phyloP scores from a whole-genome alignment of 2,329 filamentous ascomycete genomes.

The Verticillium nonalfalfae region DNA sequence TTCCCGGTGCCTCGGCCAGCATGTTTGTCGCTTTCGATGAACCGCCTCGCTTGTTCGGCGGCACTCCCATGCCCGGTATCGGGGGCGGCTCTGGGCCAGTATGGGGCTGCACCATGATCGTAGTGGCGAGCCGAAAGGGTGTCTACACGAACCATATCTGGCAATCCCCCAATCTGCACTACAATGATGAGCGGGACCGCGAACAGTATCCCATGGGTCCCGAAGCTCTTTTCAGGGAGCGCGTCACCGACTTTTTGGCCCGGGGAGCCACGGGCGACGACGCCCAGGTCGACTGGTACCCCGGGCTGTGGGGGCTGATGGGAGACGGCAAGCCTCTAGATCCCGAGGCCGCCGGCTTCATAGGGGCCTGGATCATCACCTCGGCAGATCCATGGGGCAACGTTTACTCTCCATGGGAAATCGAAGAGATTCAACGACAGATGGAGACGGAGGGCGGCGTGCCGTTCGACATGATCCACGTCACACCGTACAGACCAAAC shows the following conservation, averaged over 20 bases:
- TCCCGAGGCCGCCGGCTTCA: constrained; percentile 2
- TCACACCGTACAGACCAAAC: neutral
- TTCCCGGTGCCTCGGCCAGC: neutral
- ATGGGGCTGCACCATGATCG: constrained; percentile 11
- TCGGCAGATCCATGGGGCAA: neutral
- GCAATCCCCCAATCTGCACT: constrained; percentile 9
- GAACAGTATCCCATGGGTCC: neutral
- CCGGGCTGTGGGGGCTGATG: neutral
- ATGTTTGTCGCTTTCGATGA: neutral
- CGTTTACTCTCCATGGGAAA: neutral
- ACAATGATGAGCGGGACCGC: neutral
- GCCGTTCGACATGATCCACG: neutral
- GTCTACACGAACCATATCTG: constrained; percentile 11
- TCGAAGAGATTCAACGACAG: neutral
- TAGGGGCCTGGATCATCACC: constrained; percentile 1
- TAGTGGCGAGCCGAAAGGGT: constrained; percentile 5
- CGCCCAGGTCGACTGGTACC: constrained; percentile 1
- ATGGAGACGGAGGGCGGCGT: neutral
- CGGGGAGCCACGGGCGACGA: neutral
- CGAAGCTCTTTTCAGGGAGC: constrained; percentile 4
- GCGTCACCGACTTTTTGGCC: constrained; percentile 5
- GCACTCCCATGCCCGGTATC: neutral
- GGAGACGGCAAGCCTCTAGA: neutral
- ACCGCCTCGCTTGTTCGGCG: neutral
- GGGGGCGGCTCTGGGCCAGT: constrained; percentile 9